These are phyloP conservation scores for Halenospora varia DNA, from an alignment of 495 filamentous ascomycete species.

Conservation along the genomic window DNA sequence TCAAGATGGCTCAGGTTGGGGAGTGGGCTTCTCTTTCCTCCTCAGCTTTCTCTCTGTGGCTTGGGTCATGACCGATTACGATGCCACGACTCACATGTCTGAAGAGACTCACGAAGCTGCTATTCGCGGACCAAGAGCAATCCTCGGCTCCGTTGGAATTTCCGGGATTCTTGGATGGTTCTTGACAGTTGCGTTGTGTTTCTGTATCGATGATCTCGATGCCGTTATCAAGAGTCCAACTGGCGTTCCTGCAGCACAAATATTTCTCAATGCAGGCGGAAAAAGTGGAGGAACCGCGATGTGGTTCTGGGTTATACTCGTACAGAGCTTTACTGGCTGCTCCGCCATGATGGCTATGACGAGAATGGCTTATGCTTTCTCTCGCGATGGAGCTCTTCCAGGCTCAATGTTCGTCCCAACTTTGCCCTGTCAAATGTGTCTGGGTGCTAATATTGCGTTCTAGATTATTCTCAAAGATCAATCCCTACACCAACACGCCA, in stretches of 20 bases:
- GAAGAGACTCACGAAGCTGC: constrained; percentile 72
- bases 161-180: constrained; percentile 62
- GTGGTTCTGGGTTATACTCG: constrained; percentile 66
- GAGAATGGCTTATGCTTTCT: constrained; percentile 70
- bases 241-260: constrained; percentile 65
- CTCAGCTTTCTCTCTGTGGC: constrained; percentile 61
- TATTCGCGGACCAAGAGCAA: constrained; percentile 60
- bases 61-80: constrained; percentile 77
- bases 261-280: constrained; percentile 67
- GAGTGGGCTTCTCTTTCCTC: constrained; percentile 17
- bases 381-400: constrained; percentile 64
- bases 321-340: constrained; percentile 70
- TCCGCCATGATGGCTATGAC: constrained; percentile 69
- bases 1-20: constrained; percentile 25
- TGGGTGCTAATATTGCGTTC: too few relatives aligned
- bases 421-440: constrained; percentile 2
- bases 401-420: constrained; percentile 53
- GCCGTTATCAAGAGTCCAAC: constrained; percentile 56
- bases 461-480: constrained; percentile 55
- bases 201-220: constrained; percentile 64
- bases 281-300: constrained; percentile 56
- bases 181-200: constrained; percentile 63
- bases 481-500: constrained; percentile 55
- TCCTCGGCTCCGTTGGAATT: constrained; percentile 59
- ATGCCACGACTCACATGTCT: constrained; percentile 72